Conservation (phyloP, 192 early-diverging fungal genomes). For the Backusella westeae region DNA sequence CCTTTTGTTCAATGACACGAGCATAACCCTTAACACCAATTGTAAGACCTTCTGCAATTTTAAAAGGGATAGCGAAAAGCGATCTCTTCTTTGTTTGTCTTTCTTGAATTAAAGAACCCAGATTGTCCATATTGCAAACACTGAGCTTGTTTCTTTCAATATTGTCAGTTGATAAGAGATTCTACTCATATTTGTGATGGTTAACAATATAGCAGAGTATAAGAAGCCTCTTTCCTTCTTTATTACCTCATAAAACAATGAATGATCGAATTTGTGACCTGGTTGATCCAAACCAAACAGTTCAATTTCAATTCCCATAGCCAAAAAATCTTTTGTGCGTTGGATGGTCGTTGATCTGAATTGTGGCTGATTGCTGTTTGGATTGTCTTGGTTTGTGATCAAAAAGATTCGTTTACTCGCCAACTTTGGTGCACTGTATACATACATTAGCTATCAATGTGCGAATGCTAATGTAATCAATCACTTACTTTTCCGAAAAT, state of each 20-base stretch:
- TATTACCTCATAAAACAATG: conserved; percentile 59
- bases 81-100: conserved; percentile 67
- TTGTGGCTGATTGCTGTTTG: conserved; percentile 47
- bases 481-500: conserved; percentile 55
- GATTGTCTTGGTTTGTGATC: conserved; percentile 70
- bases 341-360: conserved; percentile 51
- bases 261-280: conserved; percentile 50
- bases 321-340: conserved; percentile 57
- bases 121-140: conserved; percentile 41
- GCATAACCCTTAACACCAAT: conserved; percentile 72
- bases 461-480: not conserved
- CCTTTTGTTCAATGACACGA: conserved; percentile 53
- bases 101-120: conserved; percentile 50
- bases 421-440: conserved; percentile 42
- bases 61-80: conserved; percentile 57
- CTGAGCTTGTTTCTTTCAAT: not conserved
- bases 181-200: not conserved
- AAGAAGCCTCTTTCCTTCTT: not conserved
- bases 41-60: conserved; percentile 55
- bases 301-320: conserved; percentile 58
- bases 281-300: conserved; percentile 58
- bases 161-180: not conserved
- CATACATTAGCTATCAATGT: not conserved
- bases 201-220: not conserved
- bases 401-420: conserved; percentile 67